These are phyloP conservation scores for Allodekkera sacchari DNA, from an alignment of 805 yeast species.

Conservation along the genomic window DNA sequence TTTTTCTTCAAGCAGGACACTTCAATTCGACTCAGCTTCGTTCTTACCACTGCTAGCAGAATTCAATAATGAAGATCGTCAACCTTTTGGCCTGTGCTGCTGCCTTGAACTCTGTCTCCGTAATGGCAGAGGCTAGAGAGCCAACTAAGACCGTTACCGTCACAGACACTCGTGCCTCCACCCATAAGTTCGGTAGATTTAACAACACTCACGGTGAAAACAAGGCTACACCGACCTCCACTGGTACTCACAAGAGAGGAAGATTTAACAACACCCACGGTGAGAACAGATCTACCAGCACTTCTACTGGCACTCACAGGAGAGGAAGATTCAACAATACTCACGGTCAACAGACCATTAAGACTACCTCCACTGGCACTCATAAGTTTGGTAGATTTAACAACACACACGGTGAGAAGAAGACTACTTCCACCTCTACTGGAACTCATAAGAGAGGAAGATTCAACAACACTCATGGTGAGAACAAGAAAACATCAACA, in stretches of 20 bases:
- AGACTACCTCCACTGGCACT: slow-evolving; percentile 29
- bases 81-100: slow-evolving; percentile 24
- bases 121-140: slow-evolving; percentile 15
- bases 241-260: slow-evolving; percentile 38
- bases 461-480: slow-evolving; percentile 37
- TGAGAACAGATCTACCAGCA: slow-evolving; percentile 14
- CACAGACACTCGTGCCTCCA: slow-evolving; percentile 29
- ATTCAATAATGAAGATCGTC: slow-evolving; percentile 32
- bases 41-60: not conserved
- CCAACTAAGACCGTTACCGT: slow-evolving; percentile 26
- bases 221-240: too few relatives aligned
- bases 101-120: slow-evolving; percentile 25
- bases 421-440: slow-evolving; percentile 27
- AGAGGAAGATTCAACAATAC: slow-evolving; percentile 7
- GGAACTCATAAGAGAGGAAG: slow-evolving; percentile 50
- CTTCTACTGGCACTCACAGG: slow-evolving; percentile 30
- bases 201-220: slow-evolving; percentile 32
- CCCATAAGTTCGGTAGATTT: slow-evolving; percentile 48
- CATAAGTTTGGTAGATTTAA: slow-evolving; percentile 43
- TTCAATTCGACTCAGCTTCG: too few relatives aligned
- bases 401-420: slow-evolving; percentile 38
- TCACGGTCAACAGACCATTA: slow-evolving; percentile 8
- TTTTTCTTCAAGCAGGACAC: too few relatives aligned
- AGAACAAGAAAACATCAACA: slow-evolving; percentile 22
- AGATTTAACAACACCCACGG: slow-evolving; percentile 31